Base-by-base conservation (phyloP, 352 stramenopile genomes). In the Pythium rhizo-oryzae region DNA sequence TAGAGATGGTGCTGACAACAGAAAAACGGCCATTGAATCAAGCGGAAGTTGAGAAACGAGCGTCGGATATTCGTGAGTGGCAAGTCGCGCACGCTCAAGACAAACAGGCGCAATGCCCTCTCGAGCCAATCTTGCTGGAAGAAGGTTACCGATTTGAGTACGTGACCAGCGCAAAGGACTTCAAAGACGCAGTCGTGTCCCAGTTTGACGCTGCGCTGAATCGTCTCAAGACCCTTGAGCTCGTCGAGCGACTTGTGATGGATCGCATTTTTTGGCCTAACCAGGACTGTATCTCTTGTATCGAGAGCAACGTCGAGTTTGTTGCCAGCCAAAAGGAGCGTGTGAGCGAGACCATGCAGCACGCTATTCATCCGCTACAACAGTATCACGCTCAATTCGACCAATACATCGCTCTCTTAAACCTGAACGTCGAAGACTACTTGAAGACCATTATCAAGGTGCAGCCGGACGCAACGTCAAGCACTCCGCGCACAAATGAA, bases 251-350 rank as follows among this genome's bases (percentile, higher is more conserved):
- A 16, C 70, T 97, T 1, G 94, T 99, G 25, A 98, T 99, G 95
- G 89, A 98, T 63, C 87, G 88, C 8, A 91, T 99, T 3, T 98
- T 98, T 59, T 99, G 96, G 96, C 88, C 89, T 2, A 93, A 97
- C 39, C 91, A 98, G 69, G 92, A 97, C 28, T 88, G 91, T 47
- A 95, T 99, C 28, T 76, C 77, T n/a, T 93, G 81, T 24, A 76
- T 98, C 2, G 81, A 96, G 57, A 76, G 79, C 41, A 84, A 70
- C 24, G 83, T 83, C 8, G 69, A 85, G 19, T 93, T 91, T 62
- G 82, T 97, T 8, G 46, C 64, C 11, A 53, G 67, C 0, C 67
- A 97, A 0, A 80, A 84, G 46, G 61, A 79, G 18, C 74, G 82
- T 1, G 81, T 98, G 4, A 58, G 69, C 11, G 59, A 53, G 11